A percentile compares a stretch with the other conserved stretches of the same genome.
These are phyloP conservation scores for Penicillium canariense DNA, from an alignment of 495 filamentous ascomycete species.

Conservation along the genomic window DNA sequence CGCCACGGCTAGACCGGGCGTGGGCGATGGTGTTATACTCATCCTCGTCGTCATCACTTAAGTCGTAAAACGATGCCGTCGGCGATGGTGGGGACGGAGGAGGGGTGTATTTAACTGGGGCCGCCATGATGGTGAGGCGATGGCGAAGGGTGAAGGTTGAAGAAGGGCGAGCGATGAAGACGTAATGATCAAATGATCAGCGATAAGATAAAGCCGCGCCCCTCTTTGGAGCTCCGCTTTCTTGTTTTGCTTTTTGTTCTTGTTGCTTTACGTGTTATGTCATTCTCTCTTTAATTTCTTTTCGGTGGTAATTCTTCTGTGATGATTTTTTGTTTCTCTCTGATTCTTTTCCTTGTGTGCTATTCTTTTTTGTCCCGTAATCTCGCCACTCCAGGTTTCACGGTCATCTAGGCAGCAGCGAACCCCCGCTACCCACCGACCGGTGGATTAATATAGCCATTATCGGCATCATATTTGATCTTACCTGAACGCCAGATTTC, in stretches of 20 bases:
- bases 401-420: neutral
- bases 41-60: conserved; percentile 94
- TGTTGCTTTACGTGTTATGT: too few relatives aligned
- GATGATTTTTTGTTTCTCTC: neutral
- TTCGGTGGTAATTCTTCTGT: neutral
- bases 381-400: neutral
- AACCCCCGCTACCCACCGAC: neutral
- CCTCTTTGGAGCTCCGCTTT: conserved; percentile 4
- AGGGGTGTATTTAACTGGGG: conserved; percentile 40
- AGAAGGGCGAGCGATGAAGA: conserved; percentile 5
- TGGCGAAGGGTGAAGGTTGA: conserved; percentile 2
- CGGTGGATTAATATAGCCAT: neutral
- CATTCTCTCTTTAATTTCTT: neutral
- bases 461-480: neutral
- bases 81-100: conserved; percentile 65
- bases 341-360: neutral
- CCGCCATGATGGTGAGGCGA: conserved; percentile 27
- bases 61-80: conserved; percentile 87
- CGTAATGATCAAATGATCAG: conserved; percentile 23
- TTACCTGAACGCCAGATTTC: neutral
- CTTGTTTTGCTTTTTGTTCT: neutral
- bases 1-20: conserved; percentile 71
- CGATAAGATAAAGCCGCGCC: conserved; percentile 21
- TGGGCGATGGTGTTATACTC: conserved; percentile 96
- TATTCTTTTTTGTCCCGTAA: neutral